Percentiles rank a stretch among this genome's conserved stretches.
Evolutionary conservation across 306 rosid species (phyloP).

Genomic region (Quercus dentata): DNA sequence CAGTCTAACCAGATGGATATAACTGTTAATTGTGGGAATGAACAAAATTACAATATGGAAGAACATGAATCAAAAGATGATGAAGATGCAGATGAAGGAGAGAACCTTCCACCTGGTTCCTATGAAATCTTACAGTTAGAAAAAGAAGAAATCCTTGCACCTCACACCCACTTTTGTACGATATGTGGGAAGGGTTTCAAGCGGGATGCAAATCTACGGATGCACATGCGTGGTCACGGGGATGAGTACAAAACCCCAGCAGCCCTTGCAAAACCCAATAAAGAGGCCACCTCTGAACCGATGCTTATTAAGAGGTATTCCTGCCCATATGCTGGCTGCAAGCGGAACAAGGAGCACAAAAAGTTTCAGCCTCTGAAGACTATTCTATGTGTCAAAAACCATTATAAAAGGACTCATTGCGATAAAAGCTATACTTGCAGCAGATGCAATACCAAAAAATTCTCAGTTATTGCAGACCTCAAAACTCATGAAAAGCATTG

Average conservation of each 20-base stretch:
- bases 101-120: constrained; percentile 87
- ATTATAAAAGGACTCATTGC: constrained; percentile 98
- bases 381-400: constrained; percentile 93
- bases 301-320: constrained; percentile 88
- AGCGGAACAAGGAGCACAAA: constrained; percentile 93
- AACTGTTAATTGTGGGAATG: constrained; percentile 42
- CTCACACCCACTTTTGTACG: constrained; percentile 94
- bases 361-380: constrained; percentile 95
- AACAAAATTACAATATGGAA: constrained; percentile 49
- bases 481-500: constrained; percentile 99
- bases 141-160: constrained; percentile 98
- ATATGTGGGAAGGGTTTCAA: constrained; percentile 99
- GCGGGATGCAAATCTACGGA: constrained; percentile 92
- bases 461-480: constrained; percentile 95
- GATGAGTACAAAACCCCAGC: constrained; percentile 95
- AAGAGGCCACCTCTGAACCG: constrained; percentile 61
- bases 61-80: constrained; percentile 90
- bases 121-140: constrained; percentile 91
- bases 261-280: constrained; percentile 94
- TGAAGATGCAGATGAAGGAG: constrained; percentile 87
- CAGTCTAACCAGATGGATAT: constrained; percentile 43
- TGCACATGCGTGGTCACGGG: constrained; percentile 99
- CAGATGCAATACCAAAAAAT: constrained; percentile 89
- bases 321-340: constrained; percentile 89
- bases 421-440: constrained; percentile 96